These are phyloP conservation scores for Phytophthora quininea DNA, from an alignment of 352 stramenopile genomes.

Conservation along the genomic window DNA sequence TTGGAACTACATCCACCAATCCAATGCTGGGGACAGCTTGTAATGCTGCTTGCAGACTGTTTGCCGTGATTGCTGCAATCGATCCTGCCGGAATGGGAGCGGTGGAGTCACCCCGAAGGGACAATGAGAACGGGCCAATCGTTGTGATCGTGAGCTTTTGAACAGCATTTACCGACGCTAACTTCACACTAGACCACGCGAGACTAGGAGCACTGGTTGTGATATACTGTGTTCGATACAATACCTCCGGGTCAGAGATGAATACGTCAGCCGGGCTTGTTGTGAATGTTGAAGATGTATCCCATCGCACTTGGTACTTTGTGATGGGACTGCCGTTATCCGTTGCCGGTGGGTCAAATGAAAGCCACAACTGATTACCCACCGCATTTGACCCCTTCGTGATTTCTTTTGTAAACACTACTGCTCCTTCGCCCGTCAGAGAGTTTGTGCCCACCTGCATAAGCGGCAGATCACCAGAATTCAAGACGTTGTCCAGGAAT, in stretches of 20 bases:
- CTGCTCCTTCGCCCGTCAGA: slow-evolving; percentile 48
- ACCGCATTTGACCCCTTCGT: slow-evolving; percentile 74
- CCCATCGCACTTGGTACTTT: slow-evolving; percentile 73
- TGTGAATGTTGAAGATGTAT: slow-evolving; percentile 59
- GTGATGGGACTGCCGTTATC: slow-evolving; percentile 73
- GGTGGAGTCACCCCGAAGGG: slow-evolving; percentile 53
- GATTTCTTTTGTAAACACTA: slow-evolving; percentile 57
- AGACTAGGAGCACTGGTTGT: slow-evolving; percentile 56
- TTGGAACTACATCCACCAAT: slow-evolving; percentile 46
- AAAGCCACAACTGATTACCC: slow-evolving; percentile 77
- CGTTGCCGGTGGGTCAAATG: slow-evolving; percentile 63
- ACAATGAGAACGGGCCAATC: slow-evolving; percentile 49
- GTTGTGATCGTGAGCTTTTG: slow-evolving; percentile 52
- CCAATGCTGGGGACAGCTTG: slow-evolving; percentile 51
- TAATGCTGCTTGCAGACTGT: slow-evolving; percentile 38
- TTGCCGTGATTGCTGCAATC: slow-evolving; percentile 41
- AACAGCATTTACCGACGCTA: slow-evolving; percentile 36
- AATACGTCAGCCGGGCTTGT: slow-evolving; percentile 51
- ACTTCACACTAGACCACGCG: slow-evolving; percentile 57
- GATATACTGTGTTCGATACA: slow-evolving; percentile 64
- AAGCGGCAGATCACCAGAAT: slow-evolving; percentile 63
- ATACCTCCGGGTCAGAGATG: slow-evolving; percentile 53
- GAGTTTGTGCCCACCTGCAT: slow-evolving; percentile 37
- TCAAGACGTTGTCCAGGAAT: slow-evolving; percentile 76
- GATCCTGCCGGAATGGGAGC: slow-evolving; percentile 23